Base-by-base conservation (phyloP, 148 eudicot species). In the Camellia sinensis region DNA sequence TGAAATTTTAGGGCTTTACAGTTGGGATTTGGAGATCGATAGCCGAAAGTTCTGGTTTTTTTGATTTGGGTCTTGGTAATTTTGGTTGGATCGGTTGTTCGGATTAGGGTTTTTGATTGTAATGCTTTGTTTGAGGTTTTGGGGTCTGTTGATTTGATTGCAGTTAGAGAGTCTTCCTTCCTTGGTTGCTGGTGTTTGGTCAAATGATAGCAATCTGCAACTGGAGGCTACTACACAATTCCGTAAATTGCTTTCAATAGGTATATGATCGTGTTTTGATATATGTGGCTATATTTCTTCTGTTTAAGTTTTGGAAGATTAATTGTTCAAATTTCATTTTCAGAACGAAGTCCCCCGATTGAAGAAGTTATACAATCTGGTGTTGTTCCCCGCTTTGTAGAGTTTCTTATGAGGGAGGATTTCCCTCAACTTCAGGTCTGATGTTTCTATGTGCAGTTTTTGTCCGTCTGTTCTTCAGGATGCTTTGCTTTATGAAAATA, bases 361-460 rank as follows among this genome's bases (percentile, higher is more conserved):
- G 92, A 92, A 81, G 94, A 92, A 87, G 97, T 92, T 40, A 91
- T 92, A 79, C 90, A 91, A 80, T 89, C 94, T 80, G 97, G 97
- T 64, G 90, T 89, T 82, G 94, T 92, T 75, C 97, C 94, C 44
- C 90, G 91, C 19, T 90, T 92, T 76, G 90, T 92, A 13, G 89
- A 92, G 85, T 92, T 91, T 84, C 92, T 92, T 81, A 82, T 83
- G 68, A 88, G 92, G 80, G 97, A 91, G 86, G 93, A 89, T 82
- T 87, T 77, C 67, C 94, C 97, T 3, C 93, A 87, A 82, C 91
- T 92, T n/a, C 97, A 92, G 94, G 97, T 92, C 40, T 82, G 68
- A 67, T 64, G n/a, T 75, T 44, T n/a, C 17, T 74, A 11, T 82
- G 69, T 40, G 5, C 9, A 15, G 45, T 67, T 64, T 37, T 64